Evolutionary conservation across 2,329 filamentous ascomycete genomes (phyloP), one percentile per base, ranked within the genome.

Genomic region (Epichloe brachyelytri): DNA sequence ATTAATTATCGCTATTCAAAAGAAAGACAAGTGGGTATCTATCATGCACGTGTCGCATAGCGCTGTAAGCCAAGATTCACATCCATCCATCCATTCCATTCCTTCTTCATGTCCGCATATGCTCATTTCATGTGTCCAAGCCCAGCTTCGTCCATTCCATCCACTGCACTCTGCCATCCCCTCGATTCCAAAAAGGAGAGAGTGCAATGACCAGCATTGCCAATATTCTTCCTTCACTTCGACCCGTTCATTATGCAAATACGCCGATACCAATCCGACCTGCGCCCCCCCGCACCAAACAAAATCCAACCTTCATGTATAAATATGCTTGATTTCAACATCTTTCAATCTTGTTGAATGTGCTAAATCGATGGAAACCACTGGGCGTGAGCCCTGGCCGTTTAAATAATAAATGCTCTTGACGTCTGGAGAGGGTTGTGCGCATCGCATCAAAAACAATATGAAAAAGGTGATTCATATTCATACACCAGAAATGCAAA

Each of bases 131-230:
- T 45, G 10, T 15, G 34, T n/a, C 7, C n/a, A 51, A 45, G 22
- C 20, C 49, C 20, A 51, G 43, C 8, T 22, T 37, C 30, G 22
- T 38, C 7, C 22, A 14, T 39, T 26, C 12, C 36, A 19, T 36
- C 14, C 45, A 48, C 45, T 48, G 50, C 50, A 51, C 45, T 39
- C 45, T 34, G 22, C 38, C 36, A 30, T 44, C 39, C 33, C 46
- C 36, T 48, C 10, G 19, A 41, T 5, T 36, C 22, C 20, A 34
- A 46, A 47, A 52, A 46, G 43, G 50, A 51, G 43, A 49, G 51
- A 51, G 51, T 51, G 41, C 51, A 53, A 53, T 45, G 48, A 40
- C 51, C 51, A 47, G 53, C 48, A 49, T 51, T 51, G 53, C 48
- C 36, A 43, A 47, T 38, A 39, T 44, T 36, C 39, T 22, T 43